Evolutionary conservation across 306 rosid species (phyloP).

Genomic region (Ziziphus jujuba): DNA sequence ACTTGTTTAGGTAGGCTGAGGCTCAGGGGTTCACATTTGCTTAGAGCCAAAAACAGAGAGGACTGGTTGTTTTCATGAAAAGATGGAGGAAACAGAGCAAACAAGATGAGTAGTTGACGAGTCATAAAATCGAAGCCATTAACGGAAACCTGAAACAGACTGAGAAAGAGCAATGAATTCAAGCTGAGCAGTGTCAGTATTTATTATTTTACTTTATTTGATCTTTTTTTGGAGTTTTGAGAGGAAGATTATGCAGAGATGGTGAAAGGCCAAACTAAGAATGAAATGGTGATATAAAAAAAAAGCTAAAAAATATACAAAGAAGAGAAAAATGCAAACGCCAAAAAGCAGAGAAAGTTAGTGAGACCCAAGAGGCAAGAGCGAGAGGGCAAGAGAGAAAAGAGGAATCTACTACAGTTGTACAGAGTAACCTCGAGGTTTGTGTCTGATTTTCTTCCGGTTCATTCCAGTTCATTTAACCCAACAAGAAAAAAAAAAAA

Average conservation of each 20-base stretch:
- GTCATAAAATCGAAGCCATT: conserved; percentile 36
- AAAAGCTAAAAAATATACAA: background rate
- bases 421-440: conserved; percentile 28
- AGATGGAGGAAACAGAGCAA: conserved; percentile 14
- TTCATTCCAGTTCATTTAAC: conserved; percentile 20
- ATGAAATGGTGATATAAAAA: background rate
- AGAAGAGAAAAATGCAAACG: background rate
- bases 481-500: background rate
- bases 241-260: conserved; percentile 20
- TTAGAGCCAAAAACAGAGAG: conserved; percentile 21
- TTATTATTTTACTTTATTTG: no score
- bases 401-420: conserved; percentile 8
- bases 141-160: conserved; percentile 31
- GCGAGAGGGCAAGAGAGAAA: background rate
- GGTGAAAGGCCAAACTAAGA: background rate
- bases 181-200: conserved; percentile 6
- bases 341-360: background rate
- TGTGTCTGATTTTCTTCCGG: conserved; percentile 24
- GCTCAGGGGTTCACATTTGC: conserved; percentile 6
- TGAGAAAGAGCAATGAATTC: conserved; percentile 22
- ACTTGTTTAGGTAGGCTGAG: conserved; percentile 14
- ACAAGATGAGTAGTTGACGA: conserved; percentile 33
- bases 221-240: conserved; percentile 6
- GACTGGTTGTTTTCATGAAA: conserved; percentile 24
- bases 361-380: conserved; percentile 1